phyloP scores from a whole-genome alignment of 257 asterid genomes.

The Przewalskia tangutica region DNA sequence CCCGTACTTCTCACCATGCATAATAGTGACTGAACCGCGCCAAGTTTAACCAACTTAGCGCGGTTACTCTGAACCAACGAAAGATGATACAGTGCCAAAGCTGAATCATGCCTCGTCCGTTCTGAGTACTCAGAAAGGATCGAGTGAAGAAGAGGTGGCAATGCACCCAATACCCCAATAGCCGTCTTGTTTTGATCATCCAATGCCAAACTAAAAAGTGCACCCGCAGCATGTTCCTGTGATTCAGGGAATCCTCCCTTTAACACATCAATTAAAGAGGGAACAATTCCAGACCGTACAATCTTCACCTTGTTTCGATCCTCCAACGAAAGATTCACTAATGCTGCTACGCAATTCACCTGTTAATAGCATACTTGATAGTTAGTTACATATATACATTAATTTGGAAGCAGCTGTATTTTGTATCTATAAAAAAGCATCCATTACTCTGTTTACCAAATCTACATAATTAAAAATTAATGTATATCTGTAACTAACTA shows the following conservation, averaged over 20 bases:
- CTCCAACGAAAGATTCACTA: constrained; percentile 76
- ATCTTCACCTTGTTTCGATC: constrained; percentile 69
- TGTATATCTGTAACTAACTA: no score
- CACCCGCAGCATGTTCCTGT: constrained; percentile 91
- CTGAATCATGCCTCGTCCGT: constrained; percentile 69
- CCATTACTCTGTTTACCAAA: no score
- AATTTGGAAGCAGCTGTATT: no score
- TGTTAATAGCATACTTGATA: no score
- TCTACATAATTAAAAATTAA: no score
- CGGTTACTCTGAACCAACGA: constrained; percentile 71
- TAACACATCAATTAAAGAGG: constrained; percentile 58
- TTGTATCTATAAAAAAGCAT: no score
- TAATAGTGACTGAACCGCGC: constrained; percentile 40
- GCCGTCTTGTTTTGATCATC: constrained; percentile 82
- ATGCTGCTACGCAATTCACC: constrained; percentile 61
- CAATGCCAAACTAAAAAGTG: constrained; percentile 72
- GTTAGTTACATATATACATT: no score
- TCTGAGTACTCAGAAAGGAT: constrained; percentile 55
- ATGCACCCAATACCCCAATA: constrained; percentile 74
- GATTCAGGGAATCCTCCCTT: constrained; percentile 57
- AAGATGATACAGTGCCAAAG: constrained; percentile 68
- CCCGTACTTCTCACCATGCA: constrained; percentile 54
- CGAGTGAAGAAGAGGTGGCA: constrained; percentile 69
- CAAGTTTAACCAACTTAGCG: constrained; percentile 64
- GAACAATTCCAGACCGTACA: constrained; percentile 79